Evolutionary conservation across 176 grass and related monocot species (phyloP).

Genomic region (Ananas comosus): DNA sequence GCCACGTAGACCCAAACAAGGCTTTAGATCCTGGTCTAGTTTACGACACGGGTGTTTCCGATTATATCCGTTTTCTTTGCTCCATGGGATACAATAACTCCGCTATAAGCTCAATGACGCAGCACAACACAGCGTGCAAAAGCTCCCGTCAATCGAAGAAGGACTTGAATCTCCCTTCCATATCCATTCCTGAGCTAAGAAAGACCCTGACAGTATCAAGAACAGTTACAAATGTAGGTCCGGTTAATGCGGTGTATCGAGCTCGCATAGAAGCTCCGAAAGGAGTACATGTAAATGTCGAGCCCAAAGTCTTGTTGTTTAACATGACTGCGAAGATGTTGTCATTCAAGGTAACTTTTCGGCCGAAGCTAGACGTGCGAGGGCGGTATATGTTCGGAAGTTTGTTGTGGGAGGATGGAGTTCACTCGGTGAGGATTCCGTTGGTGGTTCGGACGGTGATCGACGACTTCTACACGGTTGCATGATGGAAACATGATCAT

Average conservation of each 20-base stretch:
- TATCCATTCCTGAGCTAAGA: constrained; percentile 59
- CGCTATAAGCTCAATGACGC: constrained; percentile 48
- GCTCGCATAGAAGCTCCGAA: constrained; percentile 50
- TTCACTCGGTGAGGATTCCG: constrained; percentile 64
- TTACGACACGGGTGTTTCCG: constrained; percentile 56
- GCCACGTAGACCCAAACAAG: constrained; percentile 78
- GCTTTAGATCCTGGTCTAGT: constrained; percentile 65
- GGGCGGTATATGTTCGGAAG: constrained; percentile 79
- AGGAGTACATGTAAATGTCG: constrained; percentile 48
- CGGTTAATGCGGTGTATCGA: constrained; percentile 39
- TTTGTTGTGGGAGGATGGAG: constrained; percentile 71
- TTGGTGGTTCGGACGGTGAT: constrained; percentile 51
- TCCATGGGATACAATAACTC: constrained; percentile 83
- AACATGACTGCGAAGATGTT: constrained; percentile 36
- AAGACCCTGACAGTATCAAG: constrained; percentile 56
- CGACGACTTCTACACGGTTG: constrained; percentile 48
- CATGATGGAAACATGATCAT: constrained; percentile 25
- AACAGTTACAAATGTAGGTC: constrained; percentile 80
- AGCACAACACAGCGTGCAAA: constrained; percentile 37
- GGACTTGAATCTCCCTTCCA: constrained; percentile 76
- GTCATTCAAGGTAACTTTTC: constrained; percentile 60
- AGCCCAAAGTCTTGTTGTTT: constrained; percentile 53
- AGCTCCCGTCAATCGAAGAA: constrained; percentile 29
- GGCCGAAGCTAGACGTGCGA: constrained; percentile 50
- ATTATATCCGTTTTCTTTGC: constrained; percentile 75